Evolutionary conservation across 148 eudicot species (phyloP).

Genomic region (Heliamphora exappendiculata): DNA sequence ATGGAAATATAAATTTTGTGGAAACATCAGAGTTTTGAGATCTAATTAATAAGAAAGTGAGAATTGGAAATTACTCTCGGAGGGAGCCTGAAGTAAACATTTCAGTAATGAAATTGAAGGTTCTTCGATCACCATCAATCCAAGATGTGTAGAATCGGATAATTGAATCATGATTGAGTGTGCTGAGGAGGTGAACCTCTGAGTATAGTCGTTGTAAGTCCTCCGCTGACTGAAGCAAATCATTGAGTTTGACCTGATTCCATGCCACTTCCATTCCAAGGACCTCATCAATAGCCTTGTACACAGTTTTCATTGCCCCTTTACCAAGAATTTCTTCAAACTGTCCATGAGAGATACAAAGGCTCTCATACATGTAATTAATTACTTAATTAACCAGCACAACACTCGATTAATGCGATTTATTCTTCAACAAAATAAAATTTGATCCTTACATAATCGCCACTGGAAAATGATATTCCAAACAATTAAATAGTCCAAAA

Average conservation of each 20-base stretch:
- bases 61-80: conserved; percentile 28
- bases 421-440: neutral
- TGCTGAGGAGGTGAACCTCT: conserved; percentile 46
- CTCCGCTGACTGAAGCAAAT: conserved; percentile 36
- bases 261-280: conserved; percentile 51
- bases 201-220: conserved; percentile 40
- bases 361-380: neutral
- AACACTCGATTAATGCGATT: neutral
- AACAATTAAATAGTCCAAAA: neutral
- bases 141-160: conserved; percentile 45
- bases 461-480: neutral
- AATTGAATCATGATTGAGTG: conserved; percentile 34
- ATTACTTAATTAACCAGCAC: neutral
- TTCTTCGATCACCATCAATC: conserved; percentile 37
- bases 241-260: conserved; percentile 34
- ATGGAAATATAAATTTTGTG: neutral
- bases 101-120: conserved; percentile 45
- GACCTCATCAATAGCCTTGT: conserved; percentile 52
- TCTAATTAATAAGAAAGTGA: neutral
- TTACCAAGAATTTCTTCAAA: conserved; percentile 69
- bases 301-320: conserved; percentile 84
- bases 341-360: conserved; percentile 21
- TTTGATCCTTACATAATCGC: neutral
- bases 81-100: conserved; percentile 54
- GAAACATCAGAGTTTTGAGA: neutral